Base-by-base conservation (phyloP, 192 early-diverging fungal species). In the Chytriomyces sp. region DNA sequence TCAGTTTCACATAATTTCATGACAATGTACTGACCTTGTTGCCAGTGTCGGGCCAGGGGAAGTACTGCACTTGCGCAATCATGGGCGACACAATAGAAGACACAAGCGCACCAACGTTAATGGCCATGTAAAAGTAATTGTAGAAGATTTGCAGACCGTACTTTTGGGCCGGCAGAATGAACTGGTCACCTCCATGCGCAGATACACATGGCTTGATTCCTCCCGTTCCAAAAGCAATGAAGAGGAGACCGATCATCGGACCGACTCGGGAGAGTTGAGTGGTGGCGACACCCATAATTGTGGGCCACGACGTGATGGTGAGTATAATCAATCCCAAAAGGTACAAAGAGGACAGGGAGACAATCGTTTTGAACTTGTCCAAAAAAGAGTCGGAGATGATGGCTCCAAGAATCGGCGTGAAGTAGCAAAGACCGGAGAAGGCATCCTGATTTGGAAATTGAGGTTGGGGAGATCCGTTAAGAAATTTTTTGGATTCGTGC, bases 171-270 rank as follows among this genome's bases (percentile, higher is more conserved):
- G 69, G 58, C 53, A 89, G 71, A 39, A 67, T 22, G 76, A 81
- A 90, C 76, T 85, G 81, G 72, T 83, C 81, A 76, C 82, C 84
- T 72, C 82, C 84, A 75, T 86, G 84, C 54, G 84, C 66, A 40
- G 79, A 80, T 49, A 86, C 84, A 70, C 82, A 86, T 56, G 87
- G 85, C 79, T 89, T 90, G 74, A 90, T 88, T 73, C 85, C 86
- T 71, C 86, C 88, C 65, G 85, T 83, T 60, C 87, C 87, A 57
- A 87, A 37, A 59, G 84, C 82, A 59, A 90, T 85, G 41, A 89
- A 63, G 73, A 82, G 64, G 59, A 85, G 66, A 32, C 39, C 70
- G 31, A 67, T 17, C 22, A 79, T 64, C 5, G 78, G 74, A 3
- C 70, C 73, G 12, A 52, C 19, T 12, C 68, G 6, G 56, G 39